Conservation (phyloP, 208 protist species). For the Trypanosoma grayi region DNA sequence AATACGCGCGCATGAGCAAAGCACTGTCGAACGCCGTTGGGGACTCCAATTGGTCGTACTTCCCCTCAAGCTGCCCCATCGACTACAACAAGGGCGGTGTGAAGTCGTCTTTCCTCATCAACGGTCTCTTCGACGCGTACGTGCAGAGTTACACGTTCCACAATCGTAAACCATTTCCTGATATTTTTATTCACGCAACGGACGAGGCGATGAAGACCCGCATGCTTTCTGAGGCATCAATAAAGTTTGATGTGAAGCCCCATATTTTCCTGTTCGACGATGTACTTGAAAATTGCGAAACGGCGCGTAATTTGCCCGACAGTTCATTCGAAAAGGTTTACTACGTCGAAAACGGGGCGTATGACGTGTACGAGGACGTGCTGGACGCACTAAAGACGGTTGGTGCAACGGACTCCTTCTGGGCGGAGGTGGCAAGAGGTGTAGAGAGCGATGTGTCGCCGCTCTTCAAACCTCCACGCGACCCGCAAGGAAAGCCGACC, state of each 20-base stretch:
- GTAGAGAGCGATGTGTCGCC: slow-evolving; percentile 65
- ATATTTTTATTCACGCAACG: slow-evolving; percentile 70
- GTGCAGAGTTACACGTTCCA: slow-evolving; percentile 68
- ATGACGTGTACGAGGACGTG: slow-evolving; percentile 69
- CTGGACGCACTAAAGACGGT: slow-evolving; percentile 50
- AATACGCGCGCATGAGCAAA: slow-evolving; percentile 69
- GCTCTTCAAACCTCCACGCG: slow-evolving; percentile 44
- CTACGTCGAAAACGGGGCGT: slow-evolving; percentile 61
- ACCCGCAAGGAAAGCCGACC: slow-evolving; percentile 32
- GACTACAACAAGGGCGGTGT: slow-evolving; percentile 37
- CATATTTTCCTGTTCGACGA: slow-evolving; percentile 83
- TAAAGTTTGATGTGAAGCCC: slow-evolving; percentile 62
- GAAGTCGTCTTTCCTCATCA: slow-evolving; percentile 55
- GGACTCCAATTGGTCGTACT: slow-evolving; percentile 42
- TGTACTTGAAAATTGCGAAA: slow-evolving; percentile 57
- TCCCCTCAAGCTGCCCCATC: slow-evolving; percentile 54
- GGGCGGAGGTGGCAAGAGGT: slow-evolving; percentile 48
- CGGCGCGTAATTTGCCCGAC: slow-evolving; percentile 48
- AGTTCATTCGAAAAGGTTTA: slow-evolving; percentile 67
- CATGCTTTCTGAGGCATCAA: slow-evolving; percentile 52
- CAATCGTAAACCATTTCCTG: slow-evolving; percentile 79
- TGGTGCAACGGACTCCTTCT: slow-evolving; percentile 61
- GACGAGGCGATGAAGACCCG: slow-evolving; percentile 44
- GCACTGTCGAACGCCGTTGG: slow-evolving; percentile 30
- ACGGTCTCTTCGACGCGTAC: slow-evolving; percentile 72